Base-by-base conservation (phyloP, 129 eudicot genomes). In the Rutidosis leptorrhynchoides region DNA sequence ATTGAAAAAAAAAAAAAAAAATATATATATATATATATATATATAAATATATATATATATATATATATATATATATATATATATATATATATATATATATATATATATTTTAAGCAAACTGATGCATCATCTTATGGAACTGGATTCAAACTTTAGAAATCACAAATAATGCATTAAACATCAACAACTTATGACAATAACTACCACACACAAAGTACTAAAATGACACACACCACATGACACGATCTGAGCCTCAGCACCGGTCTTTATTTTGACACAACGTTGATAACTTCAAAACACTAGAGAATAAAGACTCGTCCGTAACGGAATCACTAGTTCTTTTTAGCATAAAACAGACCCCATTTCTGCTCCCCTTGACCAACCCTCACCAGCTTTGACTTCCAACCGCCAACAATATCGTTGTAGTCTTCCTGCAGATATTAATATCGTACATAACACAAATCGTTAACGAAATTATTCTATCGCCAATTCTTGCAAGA, bases 341-440 rank as follows among this genome's bases (percentile, higher is more conserved):
- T 90, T 78, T 83, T 65, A 55, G 95, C 99, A 21, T 84, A 58
- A 73, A 93, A 93, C 87, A 93, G 45, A 6, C 99, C 99, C 99
- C 99, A 93, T 56, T 74, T 79, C 83, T 93, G 99, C 85, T 93
- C 96, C 30, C 99, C 99, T 3, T 81, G 69, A 28, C 91, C 79
- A 67, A 85, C 84, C 74, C 99, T 74, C 14, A 82, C 78, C 71
- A 93, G 79, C 84, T 93, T 93, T 23, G 95, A 71, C 70, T 93
- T 89, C 99, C 99, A 93, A 28, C 99, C 96, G 11, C 90, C 96
- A 69, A 89, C 99, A 32, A 93, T 93, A 62, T 93, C 96, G 26
- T 89, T 79, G 58, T 93, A 93, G 84, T 93, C 99, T 58, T 82
- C 83, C 98, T 93, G 76, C 43, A 80, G 3, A 72, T 56, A 27